Percentiles rank a stretch among this genome's conserved stretches.
Evolutionary conservation across 2,329 filamentous ascomycete genomes (phyloP).

Genomic region (Nemania sp.): DNA sequence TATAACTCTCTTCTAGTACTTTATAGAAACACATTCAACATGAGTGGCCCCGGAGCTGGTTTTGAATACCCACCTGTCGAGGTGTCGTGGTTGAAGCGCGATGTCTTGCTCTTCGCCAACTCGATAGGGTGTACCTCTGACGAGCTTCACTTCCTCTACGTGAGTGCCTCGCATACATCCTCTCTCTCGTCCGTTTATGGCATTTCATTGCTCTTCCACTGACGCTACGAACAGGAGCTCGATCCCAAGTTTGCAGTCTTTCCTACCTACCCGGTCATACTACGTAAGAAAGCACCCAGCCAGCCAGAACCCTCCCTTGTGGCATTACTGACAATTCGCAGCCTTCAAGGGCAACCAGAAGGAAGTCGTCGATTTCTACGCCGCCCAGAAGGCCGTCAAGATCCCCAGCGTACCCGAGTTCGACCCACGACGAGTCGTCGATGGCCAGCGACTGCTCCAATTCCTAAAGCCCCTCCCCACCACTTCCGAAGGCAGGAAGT

Average conservation of each 20-base stretch:
- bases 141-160: slow-evolving; percentile 91
- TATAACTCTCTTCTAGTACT: neutral
- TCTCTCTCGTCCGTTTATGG: neutral
- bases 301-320: neutral
- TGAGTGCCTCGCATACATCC: slow-evolving; percentile 42
- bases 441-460: slow-evolving; percentile 80
- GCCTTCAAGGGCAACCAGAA: slow-evolving; percentile 77
- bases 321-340: slow-evolving; percentile 31
- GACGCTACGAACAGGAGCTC: slow-evolving; percentile 65
- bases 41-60: slow-evolving; percentile 64
- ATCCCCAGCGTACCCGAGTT: slow-evolving; percentile 80
- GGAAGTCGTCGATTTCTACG: slow-evolving; percentile 86
- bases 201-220: slow-evolving; percentile 1
- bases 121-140: slow-evolving; percentile 85
- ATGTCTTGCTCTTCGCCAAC: slow-evolving; percentile 86
- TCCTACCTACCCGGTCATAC: slow-evolving; percentile 83
- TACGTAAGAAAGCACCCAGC: slow-evolving; percentile 58
- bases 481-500: slow-evolving; percentile 70
- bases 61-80: slow-evolving; percentile 78
- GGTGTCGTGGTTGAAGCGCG: slow-evolving; percentile 86
- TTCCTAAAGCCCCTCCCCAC: slow-evolving; percentile 77
- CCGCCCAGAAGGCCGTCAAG: slow-evolving; percentile 63
- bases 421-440: slow-evolving; percentile 74
- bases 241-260: slow-evolving; percentile 87
- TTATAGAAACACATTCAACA: slow-evolving; percentile 26